Evolutionary conservation across 306 rosid genomes (phyloP).

Genomic region (Quercus mongolica): DNA sequence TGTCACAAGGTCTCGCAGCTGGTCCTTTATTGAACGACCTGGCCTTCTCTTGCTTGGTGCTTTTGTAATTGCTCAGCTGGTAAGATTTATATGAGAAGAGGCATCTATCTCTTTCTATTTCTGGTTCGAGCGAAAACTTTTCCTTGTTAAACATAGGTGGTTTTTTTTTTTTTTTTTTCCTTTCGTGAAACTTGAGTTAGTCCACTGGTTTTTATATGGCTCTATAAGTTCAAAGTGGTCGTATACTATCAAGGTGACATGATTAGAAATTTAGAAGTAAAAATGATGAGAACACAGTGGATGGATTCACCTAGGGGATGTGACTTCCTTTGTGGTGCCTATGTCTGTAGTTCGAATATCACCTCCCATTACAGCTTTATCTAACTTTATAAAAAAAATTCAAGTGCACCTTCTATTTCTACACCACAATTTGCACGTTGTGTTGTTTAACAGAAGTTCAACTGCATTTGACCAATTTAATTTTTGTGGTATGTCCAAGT

Average conservation of each 20-base stretch:
- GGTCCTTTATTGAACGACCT: constrained; percentile 88
- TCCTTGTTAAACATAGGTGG: not conserved
- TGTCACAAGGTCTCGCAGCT: constrained; percentile 96
- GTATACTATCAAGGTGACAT: not conserved
- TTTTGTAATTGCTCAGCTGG: constrained; percentile 87
- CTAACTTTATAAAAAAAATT: no score
- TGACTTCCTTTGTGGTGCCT: no score
- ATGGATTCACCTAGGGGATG: not conserved
- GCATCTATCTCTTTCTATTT: not conserved
- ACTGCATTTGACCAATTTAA: not conserved
- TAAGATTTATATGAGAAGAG: constrained; percentile 32
- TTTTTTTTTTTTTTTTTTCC: not conserved
- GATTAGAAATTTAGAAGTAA: not conserved
- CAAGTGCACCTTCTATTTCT: not conserved
- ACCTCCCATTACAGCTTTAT: no score
- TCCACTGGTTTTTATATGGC: not conserved
- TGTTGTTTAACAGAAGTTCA: not conserved
- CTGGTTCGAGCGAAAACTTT: not conserved
- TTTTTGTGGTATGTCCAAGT: not conserved
- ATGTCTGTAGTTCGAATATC: no score
- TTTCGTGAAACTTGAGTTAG: not conserved
- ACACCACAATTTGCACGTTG: not conserved
- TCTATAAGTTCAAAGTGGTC: not conserved
- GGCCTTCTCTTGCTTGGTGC: constrained; percentile 87
- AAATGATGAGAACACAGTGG: not conserved